Evolutionary conservation across 345 rosid species (phyloP).

Genomic region (Dovyalis caffra): DNA sequence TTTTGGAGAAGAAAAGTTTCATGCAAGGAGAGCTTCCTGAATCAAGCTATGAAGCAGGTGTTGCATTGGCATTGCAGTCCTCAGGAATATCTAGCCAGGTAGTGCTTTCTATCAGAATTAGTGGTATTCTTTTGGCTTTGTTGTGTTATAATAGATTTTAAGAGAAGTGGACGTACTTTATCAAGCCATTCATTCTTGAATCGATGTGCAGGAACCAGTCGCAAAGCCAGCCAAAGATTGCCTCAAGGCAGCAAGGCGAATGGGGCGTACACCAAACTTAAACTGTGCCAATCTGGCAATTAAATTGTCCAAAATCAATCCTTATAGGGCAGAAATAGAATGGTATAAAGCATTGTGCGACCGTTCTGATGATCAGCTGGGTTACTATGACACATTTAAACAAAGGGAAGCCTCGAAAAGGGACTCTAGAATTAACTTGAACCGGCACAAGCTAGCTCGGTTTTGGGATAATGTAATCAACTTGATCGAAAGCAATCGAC

Average conservation of each 20-base stretch:
- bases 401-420: slow-evolving; percentile 36
- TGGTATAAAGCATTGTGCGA: slow-evolving; percentile 63
- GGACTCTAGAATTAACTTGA: slow-evolving; percentile 56
- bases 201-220: slow-evolving; percentile 28
- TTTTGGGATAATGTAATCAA: slow-evolving; percentile 65
- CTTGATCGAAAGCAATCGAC: slow-evolving; percentile 62
- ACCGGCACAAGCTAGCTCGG: slow-evolving; percentile 51
- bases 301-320: slow-evolving; percentile 40
- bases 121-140: background rate
- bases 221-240: slow-evolving; percentile 36
- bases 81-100: slow-evolving; percentile 50
- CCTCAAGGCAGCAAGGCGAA: slow-evolving; percentile 44
- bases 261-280: slow-evolving; percentile 48
- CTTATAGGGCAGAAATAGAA: slow-evolving; percentile 54
- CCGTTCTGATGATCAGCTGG: slow-evolving; percentile 42
- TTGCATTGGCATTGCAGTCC: slow-evolving; percentile 63
- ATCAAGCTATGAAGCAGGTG: slow-evolving; percentile 63
- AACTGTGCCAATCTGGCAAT: slow-evolving; percentile 49
- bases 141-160: background rate
- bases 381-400: slow-evolving; percentile 82
- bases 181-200: background rate
- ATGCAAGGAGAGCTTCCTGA: slow-evolving; percentile 32
- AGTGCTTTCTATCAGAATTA: background rate
- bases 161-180: background rate
- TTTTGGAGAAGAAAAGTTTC: slow-evolving; percentile 42